Evolutionary conservation across 1,284 basidiomycete genomes (phyloP).

Genomic region (Vanrija sp.): DNA sequence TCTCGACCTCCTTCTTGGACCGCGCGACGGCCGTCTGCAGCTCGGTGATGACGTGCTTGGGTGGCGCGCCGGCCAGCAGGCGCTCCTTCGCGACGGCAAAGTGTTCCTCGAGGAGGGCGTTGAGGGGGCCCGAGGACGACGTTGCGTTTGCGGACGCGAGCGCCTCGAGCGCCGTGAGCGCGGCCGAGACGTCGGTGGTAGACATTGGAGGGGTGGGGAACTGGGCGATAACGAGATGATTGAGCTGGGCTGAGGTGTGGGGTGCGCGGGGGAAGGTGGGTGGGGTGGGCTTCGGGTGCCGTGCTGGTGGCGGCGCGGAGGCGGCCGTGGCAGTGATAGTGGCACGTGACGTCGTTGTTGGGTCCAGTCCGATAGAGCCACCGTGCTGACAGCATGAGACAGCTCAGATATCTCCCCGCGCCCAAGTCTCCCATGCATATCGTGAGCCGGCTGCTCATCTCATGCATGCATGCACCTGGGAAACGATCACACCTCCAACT

Average conservation of each 20-base stretch:
- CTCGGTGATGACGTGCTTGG: conserved; percentile 56
- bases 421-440: no score
- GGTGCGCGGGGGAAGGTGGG: neutral
- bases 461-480: no score
- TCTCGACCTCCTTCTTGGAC: conserved; percentile 78
- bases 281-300: neutral
- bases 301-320: no score
- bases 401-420: no score
- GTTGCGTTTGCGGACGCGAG: conserved; percentile 55
- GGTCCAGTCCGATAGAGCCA: no score
- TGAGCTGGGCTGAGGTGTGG: neutral
- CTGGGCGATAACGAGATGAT: conserved; percentile 1
- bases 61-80: conserved; percentile 56
- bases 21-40: conserved; percentile 61
- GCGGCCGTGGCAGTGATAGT: no score
- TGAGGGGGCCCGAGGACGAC: conserved; percentile 63
- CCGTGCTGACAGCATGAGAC: no score
- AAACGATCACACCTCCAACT: no score
- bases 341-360: no score
- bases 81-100: conserved; percentile 59
- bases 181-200: conserved; percentile 28
- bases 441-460: no score
- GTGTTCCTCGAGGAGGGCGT: conserved; percentile 60
- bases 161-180: conserved; percentile 38
- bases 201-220: conserved; percentile 5